A percentile compares a stretch with the other conserved stretches of the same genome.
Conservation (phyloP, 208 protist species). For the Novymonas esmeraldas region DNA sequence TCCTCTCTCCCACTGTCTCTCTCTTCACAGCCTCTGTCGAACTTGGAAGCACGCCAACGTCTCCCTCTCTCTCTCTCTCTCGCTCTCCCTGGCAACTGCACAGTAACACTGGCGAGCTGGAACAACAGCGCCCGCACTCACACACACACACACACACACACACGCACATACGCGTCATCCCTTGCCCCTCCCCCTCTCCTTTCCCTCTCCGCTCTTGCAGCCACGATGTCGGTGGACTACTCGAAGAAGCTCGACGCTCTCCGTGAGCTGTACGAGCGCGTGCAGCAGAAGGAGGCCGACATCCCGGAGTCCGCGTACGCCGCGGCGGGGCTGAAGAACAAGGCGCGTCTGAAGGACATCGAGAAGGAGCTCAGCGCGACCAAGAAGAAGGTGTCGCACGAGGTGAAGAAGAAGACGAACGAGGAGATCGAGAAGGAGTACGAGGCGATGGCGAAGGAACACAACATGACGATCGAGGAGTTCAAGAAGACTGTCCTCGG, state of each 20-base stretch:
- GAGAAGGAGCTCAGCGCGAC: conserved; percentile 83
- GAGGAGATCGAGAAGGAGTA: conserved; percentile 63
- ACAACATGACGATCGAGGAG: conserved; percentile 69
- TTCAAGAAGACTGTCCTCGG: conserved; percentile 32
- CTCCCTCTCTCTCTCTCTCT: too few relatives aligned
- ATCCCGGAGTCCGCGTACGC: conserved; percentile 48
- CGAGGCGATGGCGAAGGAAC: conserved; percentile 56
- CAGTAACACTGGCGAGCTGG: too few relatives aligned
- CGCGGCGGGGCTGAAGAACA: conserved; percentile 69
- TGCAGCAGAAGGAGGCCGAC: conserved; percentile 64
- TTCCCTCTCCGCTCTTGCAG: neutral
- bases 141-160: too few relatives aligned
- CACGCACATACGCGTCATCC: too few relatives aligned
- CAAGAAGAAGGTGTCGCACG: conserved; percentile 67
- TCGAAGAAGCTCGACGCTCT: conserved; percentile 52
- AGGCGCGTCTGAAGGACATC: conserved; percentile 90
- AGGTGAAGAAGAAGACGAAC: conserved; percentile 65
- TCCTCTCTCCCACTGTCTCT: neutral
- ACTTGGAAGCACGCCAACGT: too few relatives aligned
- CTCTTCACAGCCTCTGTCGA: neutral
- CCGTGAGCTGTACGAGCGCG: conserved; percentile 59
- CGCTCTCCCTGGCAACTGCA: too few relatives aligned
- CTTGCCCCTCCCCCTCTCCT: neutral
- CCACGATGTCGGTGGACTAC: conserved; percentile 33
- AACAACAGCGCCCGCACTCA: too few relatives aligned